Base-by-base conservation (phyloP, 2,329 filamentous ascomycete genomes). In the Epichloe typhina region DNA sequence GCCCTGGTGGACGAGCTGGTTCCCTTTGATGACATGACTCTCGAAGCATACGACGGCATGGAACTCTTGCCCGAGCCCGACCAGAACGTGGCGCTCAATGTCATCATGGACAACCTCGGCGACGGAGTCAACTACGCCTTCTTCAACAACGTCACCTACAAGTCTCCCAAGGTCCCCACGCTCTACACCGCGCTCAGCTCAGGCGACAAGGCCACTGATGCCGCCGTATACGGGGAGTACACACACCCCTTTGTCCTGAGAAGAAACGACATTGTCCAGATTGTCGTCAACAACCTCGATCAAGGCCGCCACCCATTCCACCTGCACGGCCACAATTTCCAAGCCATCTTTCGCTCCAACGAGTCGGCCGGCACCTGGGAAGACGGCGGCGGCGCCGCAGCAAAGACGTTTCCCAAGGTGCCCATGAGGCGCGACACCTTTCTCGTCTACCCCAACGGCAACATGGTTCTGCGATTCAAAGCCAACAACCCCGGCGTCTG, bases 111-210 rank as follows among this genome's bases (percentile, higher is more conserved):
- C 56, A 79, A 80, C 47, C 72, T 84, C 3, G 70, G 71, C 17
- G 73, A 87, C 53, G 83, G 83, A 5, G 75, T 75, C 47, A 74
- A 73, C 61, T 73, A 73, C 51, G 82, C 80, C 53, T 82, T 83
- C 66, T 79, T 86, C 69, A 90, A 91, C 71, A 82, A 86, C 64
- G 79, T 88, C 55, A 88, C 85, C 33, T 95, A 90, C 64, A 76
- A 77, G 3, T 51, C 68, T 0, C 87, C 86, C 46, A 86, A 87
- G 62, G 88, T 94, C 0, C 89, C 88, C 0, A 82, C 84, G 0
- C 72, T 95, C 0, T 94, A 89, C 71, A 88, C 84, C 0, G 86
- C 76, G 1, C 72, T 94, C 3, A 80, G 79, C 0, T 67, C 80
- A 1, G 80, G 79, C 15, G 68, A 86, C 47, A 68, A 74, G 17